Conservation (phyloP, 73 alveolate genomes). For the Stentor coeruleus region DNA sequence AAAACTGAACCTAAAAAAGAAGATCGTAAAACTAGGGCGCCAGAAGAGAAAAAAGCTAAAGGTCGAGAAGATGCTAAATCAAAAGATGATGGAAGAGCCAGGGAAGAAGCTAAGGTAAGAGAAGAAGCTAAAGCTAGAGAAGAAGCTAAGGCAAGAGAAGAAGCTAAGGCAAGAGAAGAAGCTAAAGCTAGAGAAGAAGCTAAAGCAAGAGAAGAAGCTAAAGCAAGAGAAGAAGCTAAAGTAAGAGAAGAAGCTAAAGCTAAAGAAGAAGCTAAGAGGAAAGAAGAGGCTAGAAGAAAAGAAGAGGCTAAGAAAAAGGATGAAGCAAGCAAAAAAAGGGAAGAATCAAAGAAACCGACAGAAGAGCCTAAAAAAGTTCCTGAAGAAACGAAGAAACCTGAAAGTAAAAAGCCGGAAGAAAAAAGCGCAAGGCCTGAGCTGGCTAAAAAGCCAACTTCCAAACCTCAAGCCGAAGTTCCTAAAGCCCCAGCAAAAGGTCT, state of each 20-base stretch:
- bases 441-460: too few species aligned
- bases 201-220: conserved; percentile 18
- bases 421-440: too few species aligned
- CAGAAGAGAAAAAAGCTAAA: conserved; percentile 36
- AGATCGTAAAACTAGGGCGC: conserved; percentile 19
- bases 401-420: conserved; percentile 29
- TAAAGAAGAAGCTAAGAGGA: too few species aligned
- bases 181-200: conserved; percentile 18
- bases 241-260: too few species aligned
- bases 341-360: too few species aligned
- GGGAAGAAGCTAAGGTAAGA: too few species aligned
- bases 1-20: not conserved
- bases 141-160: conserved; percentile 29
- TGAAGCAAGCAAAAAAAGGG: too few species aligned
- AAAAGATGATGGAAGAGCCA: too few species aligned
- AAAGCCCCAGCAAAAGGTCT: too few species aligned
- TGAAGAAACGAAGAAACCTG: conserved; percentile 29
- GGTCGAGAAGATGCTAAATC: too few species aligned
- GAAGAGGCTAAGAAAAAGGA: conserved; percentile 34
- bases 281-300: conserved; percentile 30
- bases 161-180: too few species aligned
- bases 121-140: conserved; percentile 30
- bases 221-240: conserved; percentile 33
- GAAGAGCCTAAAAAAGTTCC: conserved; percentile 34
- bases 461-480: too few species aligned